Percentiles rank a stretch among this genome's conserved stretches.
Evolutionary conservation across 345 rosid species (phyloP).

Genomic region (Dipteronia sinensis): DNA sequence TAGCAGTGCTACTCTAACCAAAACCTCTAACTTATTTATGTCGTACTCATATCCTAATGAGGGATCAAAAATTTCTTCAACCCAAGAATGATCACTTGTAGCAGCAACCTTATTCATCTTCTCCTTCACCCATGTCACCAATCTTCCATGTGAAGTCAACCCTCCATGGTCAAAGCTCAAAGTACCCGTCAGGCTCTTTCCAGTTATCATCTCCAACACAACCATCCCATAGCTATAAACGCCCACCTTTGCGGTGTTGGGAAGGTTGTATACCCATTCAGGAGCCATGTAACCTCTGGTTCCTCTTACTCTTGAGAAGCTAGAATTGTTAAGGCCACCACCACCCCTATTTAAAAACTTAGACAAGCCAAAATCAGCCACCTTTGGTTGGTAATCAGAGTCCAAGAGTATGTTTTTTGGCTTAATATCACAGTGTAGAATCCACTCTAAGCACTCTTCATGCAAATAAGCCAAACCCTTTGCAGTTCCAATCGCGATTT

Average conservation of each 20-base stretch:
- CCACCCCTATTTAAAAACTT: conserved; percentile 21
- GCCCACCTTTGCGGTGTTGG: conserved; percentile 39
- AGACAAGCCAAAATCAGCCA: conserved; percentile 29
- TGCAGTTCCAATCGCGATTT: conserved; percentile 49
- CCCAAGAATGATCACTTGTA: conserved; percentile 10
- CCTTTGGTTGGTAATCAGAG: conserved; percentile 27
- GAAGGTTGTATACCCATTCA: conserved; percentile 27
- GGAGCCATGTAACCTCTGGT: conserved; percentile 38
- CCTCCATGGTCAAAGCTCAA: not conserved
- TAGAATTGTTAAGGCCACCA: not conserved
- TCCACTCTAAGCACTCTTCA: conserved; percentile 36
- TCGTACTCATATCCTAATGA: conserved; percentile 8
- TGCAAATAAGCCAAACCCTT: conserved; percentile 46
- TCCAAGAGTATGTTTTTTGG: conserved; percentile 43
- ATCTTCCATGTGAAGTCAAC: conserved; percentile 20
- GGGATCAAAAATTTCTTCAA: conserved; percentile 28
- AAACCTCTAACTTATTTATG: conserved; percentile 17
- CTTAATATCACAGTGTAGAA: conserved; percentile 46
- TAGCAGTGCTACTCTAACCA: conserved; percentile 30
- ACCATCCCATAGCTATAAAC: conserved; percentile 51
- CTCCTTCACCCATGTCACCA: conserved; percentile 32
- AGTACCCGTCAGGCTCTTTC: conserved; percentile 7
- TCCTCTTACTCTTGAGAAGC: conserved; percentile 32
- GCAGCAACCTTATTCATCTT: conserved; percentile 8
- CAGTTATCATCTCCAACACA: conserved; percentile 39